Percentiles rank a stretch among this genome's conserved stretches.
These are phyloP conservation scores for Kandelia obovata DNA, from an alignment of 345 rosid species.

Conservation along the genomic window DNA sequence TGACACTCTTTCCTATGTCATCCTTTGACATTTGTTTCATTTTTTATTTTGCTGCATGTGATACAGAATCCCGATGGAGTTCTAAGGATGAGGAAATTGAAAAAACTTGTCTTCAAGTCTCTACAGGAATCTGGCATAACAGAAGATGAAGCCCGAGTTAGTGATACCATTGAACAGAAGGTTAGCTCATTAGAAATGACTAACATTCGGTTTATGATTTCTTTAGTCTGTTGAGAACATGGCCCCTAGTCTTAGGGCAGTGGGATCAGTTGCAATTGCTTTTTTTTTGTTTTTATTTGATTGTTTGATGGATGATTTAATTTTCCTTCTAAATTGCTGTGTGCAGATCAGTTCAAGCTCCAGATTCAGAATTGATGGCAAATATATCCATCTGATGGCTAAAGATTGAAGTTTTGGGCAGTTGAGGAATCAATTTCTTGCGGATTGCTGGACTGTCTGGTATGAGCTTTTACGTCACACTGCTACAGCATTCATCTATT, in stretches of 20 bases:
- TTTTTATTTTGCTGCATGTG: constrained; percentile 13
- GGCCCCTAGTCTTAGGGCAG: too few relatives aligned
- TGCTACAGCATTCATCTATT: neutral
- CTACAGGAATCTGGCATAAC: constrained; percentile 45
- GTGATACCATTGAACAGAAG: constrained; percentile 51
- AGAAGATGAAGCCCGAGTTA: constrained; percentile 39
- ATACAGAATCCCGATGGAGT: constrained; percentile 53
- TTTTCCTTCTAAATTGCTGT: constrained; percentile 1
- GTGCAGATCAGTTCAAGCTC: constrained; percentile 64
- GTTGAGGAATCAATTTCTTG: constrained; percentile 1
- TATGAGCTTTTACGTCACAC: neutral
- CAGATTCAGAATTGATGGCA: constrained; percentile 51
- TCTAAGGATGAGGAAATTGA: constrained; percentile 69
- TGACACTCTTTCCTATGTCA: neutral
- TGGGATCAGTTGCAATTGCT: neutral
- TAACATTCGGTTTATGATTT: too few relatives aligned
- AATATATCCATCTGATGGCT: constrained; percentile 52
- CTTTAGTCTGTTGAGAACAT: too few relatives aligned
- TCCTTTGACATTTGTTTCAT: neutral
- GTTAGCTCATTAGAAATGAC: constrained; percentile 30
- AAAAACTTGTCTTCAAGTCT: constrained; percentile 49
- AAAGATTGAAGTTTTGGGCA: constrained; percentile 33
- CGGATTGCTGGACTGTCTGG: neutral
- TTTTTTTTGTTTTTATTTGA: neutral
- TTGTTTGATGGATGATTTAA: neutral